Evolutionary conservation across 179 eudicot genomes (phyloP).

Genomic region (Silene coronaria): DNA sequence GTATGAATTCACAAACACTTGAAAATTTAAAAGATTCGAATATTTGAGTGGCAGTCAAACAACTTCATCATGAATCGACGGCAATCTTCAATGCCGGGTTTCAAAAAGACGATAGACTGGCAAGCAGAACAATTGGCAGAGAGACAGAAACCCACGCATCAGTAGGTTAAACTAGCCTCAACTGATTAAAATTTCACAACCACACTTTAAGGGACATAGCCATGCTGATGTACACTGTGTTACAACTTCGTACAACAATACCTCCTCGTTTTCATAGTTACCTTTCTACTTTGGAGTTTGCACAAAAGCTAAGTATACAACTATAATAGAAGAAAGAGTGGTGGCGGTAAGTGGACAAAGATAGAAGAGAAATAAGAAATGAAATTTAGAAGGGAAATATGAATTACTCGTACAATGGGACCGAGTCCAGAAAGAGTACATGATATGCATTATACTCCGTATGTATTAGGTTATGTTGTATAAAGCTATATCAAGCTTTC

Average conservation of each 20-base stretch:
- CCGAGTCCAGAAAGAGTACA: background rate
- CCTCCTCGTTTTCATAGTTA: background rate
- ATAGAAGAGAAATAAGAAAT: background rate
- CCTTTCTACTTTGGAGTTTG: background rate
- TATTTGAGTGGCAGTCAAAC: background rate
- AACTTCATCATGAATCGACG: background rate
- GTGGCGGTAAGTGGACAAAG: background rate
- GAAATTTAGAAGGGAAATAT: background rate
- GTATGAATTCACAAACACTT: background rate
- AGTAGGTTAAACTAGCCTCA: background rate
- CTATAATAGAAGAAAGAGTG: no score
- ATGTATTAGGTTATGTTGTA: background rate
- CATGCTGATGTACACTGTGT: background rate
- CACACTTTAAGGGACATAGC: background rate
- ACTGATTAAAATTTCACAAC: background rate
- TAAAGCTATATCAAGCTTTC: background rate
- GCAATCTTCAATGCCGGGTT: background rate
- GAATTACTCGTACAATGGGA: background rate
- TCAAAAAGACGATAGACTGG: background rate
- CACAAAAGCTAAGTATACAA: background rate
- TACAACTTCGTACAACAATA: background rate
- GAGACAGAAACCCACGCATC: background rate
- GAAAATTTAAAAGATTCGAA: background rate
- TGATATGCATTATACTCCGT: background rate
- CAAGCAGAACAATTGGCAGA: background rate